Evolutionary conservation across 2,329 filamentous ascomycete genomes (phyloP).

Genomic region (Magnaporthiopsis incrustans): DNA sequence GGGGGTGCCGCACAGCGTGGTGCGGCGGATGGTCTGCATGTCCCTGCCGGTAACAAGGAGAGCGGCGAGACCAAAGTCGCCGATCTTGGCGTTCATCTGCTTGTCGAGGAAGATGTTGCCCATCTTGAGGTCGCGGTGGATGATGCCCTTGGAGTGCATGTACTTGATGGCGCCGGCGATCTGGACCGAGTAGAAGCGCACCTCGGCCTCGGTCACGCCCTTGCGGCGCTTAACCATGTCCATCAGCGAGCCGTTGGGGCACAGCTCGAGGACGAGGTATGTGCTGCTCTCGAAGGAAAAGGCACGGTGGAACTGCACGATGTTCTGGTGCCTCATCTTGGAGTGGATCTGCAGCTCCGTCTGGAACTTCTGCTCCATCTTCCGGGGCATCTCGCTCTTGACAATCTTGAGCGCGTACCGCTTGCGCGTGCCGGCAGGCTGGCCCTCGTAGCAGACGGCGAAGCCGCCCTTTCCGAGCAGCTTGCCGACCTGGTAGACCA

Average conservation of each 20-base stretch:
- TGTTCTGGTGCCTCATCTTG: slow-evolving; percentile 92
- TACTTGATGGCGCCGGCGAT: slow-evolving; percentile 97
- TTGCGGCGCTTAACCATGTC: slow-evolving; percentile 94
- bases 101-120: slow-evolving; percentile 94
- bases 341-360: slow-evolving; percentile 95
- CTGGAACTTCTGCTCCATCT: slow-evolving; percentile 80
- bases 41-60: slow-evolving; percentile 87
- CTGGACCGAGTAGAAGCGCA: slow-evolving; percentile 87
- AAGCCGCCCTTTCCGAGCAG: slow-evolving; percentile 76
- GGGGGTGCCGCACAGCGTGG: slow-evolving; percentile 91
- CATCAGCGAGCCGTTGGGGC: slow-evolving; percentile 92
- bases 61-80: slow-evolving; percentile 92
- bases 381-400: slow-evolving; percentile 71
- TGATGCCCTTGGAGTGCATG: slow-evolving; percentile 90
- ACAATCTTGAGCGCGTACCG: slow-evolving; percentile 75
- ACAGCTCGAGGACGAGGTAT: slow-evolving; percentile 90
- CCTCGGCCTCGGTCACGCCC: slow-evolving; percentile 86
- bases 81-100: slow-evolving; percentile 96
- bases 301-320: slow-evolving; percentile 90
- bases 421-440: slow-evolving; percentile 57
- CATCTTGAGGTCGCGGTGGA: slow-evolving; percentile 95
- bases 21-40: slow-evolving; percentile 73
- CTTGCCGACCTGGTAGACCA: slow-evolving; percentile 65
- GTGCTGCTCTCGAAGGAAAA: slow-evolving; percentile 86
- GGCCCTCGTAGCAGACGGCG: slow-evolving; percentile 70